Conservation (phyloP, 2,329 filamentous ascomycete genomes). For the Myotisia sp. region DNA sequence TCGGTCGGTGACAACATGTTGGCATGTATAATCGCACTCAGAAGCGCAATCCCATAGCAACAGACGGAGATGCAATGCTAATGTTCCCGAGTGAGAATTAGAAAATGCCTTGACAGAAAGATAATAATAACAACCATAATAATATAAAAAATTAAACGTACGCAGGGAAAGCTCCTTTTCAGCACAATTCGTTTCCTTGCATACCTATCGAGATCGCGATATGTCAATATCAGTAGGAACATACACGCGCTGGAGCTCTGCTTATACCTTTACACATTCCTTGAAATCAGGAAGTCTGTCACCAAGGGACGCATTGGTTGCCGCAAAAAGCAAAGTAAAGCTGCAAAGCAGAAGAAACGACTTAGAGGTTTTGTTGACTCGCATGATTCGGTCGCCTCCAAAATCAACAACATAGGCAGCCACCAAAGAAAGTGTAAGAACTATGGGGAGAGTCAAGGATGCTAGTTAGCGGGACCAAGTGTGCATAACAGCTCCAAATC, state of each 20-base stretch:
- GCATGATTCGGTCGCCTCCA: too few species aligned
- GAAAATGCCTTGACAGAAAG: slow-evolving; percentile 6
- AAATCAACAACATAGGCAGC: too few species aligned
- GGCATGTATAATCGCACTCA: slow-evolving; percentile 97
- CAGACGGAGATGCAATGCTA: slow-evolving; percentile 71
- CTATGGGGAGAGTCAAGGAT: too few species aligned
- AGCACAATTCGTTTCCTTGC: slow-evolving; percentile 65
- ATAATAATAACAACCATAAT: too few species aligned
- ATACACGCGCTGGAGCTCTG: background rate
- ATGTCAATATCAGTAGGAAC: background rate
- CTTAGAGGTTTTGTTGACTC: too few species aligned
- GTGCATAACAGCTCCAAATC: too few species aligned
- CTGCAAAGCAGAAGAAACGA: slow-evolving; percentile 22
- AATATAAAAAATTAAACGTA: slow-evolving; percentile 36
- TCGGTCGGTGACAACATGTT: slow-evolving; percentile 70
- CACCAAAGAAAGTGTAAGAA: too few species aligned
- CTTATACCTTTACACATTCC: slow-evolving; percentile 64
- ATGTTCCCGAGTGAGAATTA: slow-evolving; percentile 13
- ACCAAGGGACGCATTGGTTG: slow-evolving; percentile 56
- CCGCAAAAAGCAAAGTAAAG: slow-evolving; percentile 22
- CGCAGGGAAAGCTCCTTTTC: slow-evolving; percentile 53
- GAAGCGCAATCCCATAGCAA: slow-evolving; percentile 83
- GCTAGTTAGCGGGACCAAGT: too few species aligned
- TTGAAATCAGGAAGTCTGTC: slow-evolving; percentile 78
- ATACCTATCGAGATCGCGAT: slow-evolving; percentile 44